Conservation (phyloP, 2,329 filamentous ascomycete species). For the Calonectria pauciramosa region DNA sequence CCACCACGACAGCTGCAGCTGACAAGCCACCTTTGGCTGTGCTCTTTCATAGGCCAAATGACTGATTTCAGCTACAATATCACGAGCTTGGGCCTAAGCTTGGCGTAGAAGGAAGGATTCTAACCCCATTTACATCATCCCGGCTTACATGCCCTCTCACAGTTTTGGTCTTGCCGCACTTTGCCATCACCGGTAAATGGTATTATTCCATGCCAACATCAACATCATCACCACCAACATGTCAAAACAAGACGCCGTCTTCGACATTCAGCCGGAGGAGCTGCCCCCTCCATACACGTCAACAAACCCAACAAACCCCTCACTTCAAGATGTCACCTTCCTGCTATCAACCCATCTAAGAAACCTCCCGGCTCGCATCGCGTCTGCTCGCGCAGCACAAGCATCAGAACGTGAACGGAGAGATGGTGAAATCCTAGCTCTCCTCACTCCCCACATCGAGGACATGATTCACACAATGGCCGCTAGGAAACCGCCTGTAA, state of each 20-base stretch:
- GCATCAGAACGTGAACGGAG: conserved; percentile 51
- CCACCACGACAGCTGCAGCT: background rate
- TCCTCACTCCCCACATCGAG: conserved; percentile 58
- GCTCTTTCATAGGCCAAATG: background rate
- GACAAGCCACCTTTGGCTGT: background rate
- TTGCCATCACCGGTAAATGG: background rate
- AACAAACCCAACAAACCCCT: conserved; percentile 34
- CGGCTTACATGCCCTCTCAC: background rate
- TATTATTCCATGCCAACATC: background rate
- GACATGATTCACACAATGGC: conserved; percentile 57
- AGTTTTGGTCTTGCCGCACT: background rate
- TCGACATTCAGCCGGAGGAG: conserved; percentile 28
- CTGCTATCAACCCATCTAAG: conserved; percentile 54
- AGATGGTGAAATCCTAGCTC: conserved; percentile 56
- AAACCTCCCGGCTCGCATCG: conserved; percentile 54
- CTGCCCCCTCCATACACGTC: conserved; percentile 44
- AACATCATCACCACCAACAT: background rate
- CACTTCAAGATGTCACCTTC: conserved; percentile 37
- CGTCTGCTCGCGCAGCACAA: conserved; percentile 49
- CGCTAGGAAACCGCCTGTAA: conserved; percentile 47
- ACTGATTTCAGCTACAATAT: background rate
- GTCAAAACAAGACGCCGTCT: conserved; percentile 8
- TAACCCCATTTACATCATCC: background rate
- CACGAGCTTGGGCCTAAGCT: background rate
- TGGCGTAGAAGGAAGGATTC: background rate